A percentile compares a stretch with the other conserved stretches of the same genome.
Conservation (phyloP, 1,284 basidiomycete species). For the Moesziomyces globuligerus region DNA sequence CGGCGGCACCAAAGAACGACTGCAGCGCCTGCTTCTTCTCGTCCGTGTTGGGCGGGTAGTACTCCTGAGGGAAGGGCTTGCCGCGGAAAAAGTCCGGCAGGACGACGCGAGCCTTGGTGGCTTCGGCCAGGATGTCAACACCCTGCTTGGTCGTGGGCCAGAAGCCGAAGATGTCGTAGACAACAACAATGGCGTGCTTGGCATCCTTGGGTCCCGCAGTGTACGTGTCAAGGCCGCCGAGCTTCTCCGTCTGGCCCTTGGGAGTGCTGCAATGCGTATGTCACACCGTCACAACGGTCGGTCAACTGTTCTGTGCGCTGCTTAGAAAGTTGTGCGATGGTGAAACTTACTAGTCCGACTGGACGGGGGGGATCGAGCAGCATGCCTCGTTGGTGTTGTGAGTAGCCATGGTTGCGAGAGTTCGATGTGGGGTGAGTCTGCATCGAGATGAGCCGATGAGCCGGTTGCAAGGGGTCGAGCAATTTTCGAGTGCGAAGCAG, state of each 20-base stretch:
- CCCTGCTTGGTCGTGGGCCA: constrained; percentile 70
- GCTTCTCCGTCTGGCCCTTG: constrained; percentile 67
- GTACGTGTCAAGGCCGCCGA: constrained; percentile 55
- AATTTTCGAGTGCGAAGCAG: too few relatives aligned
- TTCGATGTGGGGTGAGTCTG: constrained; percentile 16
- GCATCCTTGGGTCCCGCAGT: constrained; percentile 68
- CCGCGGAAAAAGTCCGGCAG: constrained; percentile 77
- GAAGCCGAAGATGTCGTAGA: constrained; percentile 77
- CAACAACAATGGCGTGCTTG: constrained; percentile 72
- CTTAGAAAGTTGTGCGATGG: neutral
- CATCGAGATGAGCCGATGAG: neutral
- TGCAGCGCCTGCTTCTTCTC: constrained; percentile 70
- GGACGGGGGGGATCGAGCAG: constrained; percentile 70
- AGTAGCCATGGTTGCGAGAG: constrained; percentile 43
- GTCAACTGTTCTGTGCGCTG: too few relatives aligned
- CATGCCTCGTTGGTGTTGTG: constrained; percentile 67
- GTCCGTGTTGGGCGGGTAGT: constrained; percentile 72
- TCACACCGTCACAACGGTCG: too few relatives aligned
- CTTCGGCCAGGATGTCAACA: constrained; percentile 72
- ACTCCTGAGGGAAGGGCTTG: constrained; percentile 71
- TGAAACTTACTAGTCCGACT: constrained; percentile 68
- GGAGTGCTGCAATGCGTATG: constrained; percentile 57
- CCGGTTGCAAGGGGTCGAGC: too few relatives aligned
- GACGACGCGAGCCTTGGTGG: constrained; percentile 70
- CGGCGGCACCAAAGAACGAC: constrained; percentile 65